Evolutionary conservation across 129 eudicot genomes (phyloP).

Genomic region (Saposhnikovia divaricata): DNA sequence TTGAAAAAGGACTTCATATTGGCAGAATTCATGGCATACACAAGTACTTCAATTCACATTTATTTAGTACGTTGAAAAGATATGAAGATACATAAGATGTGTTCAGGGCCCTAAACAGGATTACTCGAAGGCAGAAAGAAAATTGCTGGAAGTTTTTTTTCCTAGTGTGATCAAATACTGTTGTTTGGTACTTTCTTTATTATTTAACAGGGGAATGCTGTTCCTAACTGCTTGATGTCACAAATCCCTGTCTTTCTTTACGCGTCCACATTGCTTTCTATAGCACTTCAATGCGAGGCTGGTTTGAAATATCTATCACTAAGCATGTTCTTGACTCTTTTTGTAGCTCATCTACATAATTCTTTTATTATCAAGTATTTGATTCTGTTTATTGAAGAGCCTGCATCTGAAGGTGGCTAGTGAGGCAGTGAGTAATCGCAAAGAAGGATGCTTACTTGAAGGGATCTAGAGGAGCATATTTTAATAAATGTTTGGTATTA

Average conservation of each 20-base stretch:
- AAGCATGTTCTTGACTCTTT: neutral
- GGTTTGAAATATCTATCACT: neutral
- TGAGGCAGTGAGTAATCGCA: slow-evolving; percentile 13
- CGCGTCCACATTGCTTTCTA: too few relatives aligned
- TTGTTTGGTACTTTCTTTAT: too few relatives aligned
- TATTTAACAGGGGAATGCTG: neutral
- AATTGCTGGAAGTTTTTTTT: slow-evolving; percentile 23
- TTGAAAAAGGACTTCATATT: slow-evolving; percentile 7
- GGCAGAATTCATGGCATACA: neutral
- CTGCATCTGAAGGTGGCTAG: slow-evolving; percentile 8
- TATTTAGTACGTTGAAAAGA: slow-evolving; percentile 27
- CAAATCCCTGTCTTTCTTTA: neutral
- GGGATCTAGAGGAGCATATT: too few relatives aligned
- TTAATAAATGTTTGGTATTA: too few relatives aligned
- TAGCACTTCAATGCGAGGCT: neutral
- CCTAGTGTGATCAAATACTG: too few relatives aligned
- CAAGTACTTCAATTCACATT: neutral
- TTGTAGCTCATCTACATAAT: neutral
- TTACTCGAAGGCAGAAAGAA: slow-evolving; percentile 30
- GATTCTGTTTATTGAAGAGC: slow-evolving; percentile 9
- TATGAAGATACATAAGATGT: slow-evolving; percentile 37
- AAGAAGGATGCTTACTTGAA: slow-evolving; percentile 17
- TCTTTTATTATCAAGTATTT: neutral
- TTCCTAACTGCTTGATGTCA: neutral
- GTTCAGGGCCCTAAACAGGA: slow-evolving; percentile 39